Base-by-base conservation (phyloP, 176 grass and related monocot species). In the Zoysia pacifica region DNA sequence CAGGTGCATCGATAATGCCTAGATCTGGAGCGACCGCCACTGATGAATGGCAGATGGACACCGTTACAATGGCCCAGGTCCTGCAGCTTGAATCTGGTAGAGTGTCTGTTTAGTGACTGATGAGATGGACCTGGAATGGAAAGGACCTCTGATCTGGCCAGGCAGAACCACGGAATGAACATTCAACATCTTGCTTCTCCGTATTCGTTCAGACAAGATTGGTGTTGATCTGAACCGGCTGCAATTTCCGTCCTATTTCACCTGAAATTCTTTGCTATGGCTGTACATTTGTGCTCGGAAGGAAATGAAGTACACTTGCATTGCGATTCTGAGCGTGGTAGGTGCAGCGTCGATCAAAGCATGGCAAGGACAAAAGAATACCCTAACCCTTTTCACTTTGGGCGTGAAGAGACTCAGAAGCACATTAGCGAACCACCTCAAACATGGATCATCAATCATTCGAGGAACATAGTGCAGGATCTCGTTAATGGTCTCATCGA, bases 51-150 rank as follows among this genome's bases (percentile, higher is more conserved):
- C 15, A 8, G 82, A 85, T 12, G 66, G 50, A 60, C 82, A 72
- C 56, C 72, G 18, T 65, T 60, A 48, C 16, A 9, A 49, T 80
- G 77, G 65, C 48, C 20, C 67, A 66, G 70, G 12, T 52, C 54
- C 4, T 50, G 65, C 0, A 39, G 59, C 78, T 67, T 79, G 28
- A 47, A 65, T 89, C 48, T 76, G 82, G 77, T 71, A 11, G 49
- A 2, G 72, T 73, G 74, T 49, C 16, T 18, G 71, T 89, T 85
- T 85, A 82, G 82, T 89, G 81, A 51, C 79, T 83, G 86, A 75
- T 88, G 82, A 56, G 72, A 60, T 76, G 72, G 54, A 65, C 73
- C 51, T 80, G 61, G 72, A 81, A 85, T 51, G 77, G 72, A 70
- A 67, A 76, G 65, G 59, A 45, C 59, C 74, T 40, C 48, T 14